These are phyloP conservation scores for Dionaea muscipula DNA, from an alignment of 179 eudicot species.

Conservation along the genomic window DNA sequence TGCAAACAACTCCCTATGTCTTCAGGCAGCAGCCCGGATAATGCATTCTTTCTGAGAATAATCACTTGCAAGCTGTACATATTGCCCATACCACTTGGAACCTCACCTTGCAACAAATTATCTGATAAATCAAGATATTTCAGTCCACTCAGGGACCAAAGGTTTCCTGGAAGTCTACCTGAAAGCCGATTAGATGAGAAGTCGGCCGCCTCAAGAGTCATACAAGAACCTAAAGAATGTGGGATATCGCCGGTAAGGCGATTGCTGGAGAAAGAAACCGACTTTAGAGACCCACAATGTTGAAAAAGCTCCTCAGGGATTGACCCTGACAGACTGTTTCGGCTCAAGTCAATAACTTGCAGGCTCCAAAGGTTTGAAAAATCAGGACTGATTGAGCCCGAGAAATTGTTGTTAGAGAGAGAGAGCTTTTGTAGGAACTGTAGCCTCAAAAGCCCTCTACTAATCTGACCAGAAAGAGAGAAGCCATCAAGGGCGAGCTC, in stretches of 20 bases:
- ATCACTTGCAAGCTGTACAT: slow-evolving; percentile 43
- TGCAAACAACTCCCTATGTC: slow-evolving; percentile 53
- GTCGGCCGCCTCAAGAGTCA: slow-evolving; percentile 34
- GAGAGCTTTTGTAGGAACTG: slow-evolving; percentile 39
- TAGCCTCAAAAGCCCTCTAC: slow-evolving; percentile 39
- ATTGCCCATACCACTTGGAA: slow-evolving; percentile 47
- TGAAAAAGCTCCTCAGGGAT: slow-evolving; percentile 54
- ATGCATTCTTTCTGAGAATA: slow-evolving; percentile 42
- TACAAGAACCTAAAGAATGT: slow-evolving; percentile 43
- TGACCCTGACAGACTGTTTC: slow-evolving; percentile 44
- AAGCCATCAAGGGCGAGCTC: slow-evolving; percentile 45
- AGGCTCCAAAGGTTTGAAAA: slow-evolving; percentile 40
- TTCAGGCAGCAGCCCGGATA: slow-evolving; percentile 50
- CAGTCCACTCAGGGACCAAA: slow-evolving; percentile 60
- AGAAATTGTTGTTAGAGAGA: slow-evolving; percentile 47
- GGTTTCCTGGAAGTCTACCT: slow-evolving; percentile 35
- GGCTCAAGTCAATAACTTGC: slow-evolving; percentile 44
- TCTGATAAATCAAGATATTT: slow-evolving; percentile 48
- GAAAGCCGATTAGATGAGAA: slow-evolving; percentile 54
- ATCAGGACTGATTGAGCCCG: slow-evolving; percentile 48
- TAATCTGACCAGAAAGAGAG: slow-evolving; percentile 57
- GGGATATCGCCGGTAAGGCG: slow-evolving; percentile 53
- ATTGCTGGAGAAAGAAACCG: slow-evolving; percentile 52
- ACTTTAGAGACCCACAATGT: slow-evolving; percentile 56
- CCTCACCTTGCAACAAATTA: slow-evolving; percentile 51